Evolutionary conservation across 2,329 filamentous ascomycete species (phyloP).

Genomic region (Penicillium digitatum): DNA sequence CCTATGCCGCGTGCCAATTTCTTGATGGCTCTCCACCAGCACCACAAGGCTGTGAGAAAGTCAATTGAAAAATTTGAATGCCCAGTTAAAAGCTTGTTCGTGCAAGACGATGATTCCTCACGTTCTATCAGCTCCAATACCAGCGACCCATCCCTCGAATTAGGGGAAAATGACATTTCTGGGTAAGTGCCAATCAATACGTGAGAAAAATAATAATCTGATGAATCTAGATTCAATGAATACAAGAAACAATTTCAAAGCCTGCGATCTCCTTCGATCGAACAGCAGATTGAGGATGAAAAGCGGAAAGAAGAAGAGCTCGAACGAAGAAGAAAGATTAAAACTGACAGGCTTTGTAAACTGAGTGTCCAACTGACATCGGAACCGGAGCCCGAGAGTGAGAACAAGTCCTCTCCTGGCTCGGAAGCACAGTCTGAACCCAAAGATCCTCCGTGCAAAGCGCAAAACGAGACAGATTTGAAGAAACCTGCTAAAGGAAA

Average conservation of each 20-base stretch:
- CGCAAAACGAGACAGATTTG: neutral
- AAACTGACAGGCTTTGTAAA: neutral
- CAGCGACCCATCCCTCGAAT: neutral
- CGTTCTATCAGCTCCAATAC: neutral
- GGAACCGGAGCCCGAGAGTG: fast-evolving
- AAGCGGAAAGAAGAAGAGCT: neutral
- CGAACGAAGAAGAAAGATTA: neutral
- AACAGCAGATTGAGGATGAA: neutral
- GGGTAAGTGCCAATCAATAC: neutral
- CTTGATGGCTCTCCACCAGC: neutral
- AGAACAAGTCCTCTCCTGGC: neutral
- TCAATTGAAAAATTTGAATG: neutral
- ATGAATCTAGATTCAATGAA: neutral
- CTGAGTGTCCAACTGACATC: neutral
- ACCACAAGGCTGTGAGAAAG: neutral
- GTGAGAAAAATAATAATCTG: neutral
- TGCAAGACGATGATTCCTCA: neutral
- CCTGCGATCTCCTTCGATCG: neutral
- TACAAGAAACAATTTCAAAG: neutral
- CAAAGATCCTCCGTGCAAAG: neutral
- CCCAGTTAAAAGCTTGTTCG: neutral
- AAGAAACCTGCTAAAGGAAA: neutral
- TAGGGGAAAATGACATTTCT: neutral
- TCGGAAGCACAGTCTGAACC: neutral
- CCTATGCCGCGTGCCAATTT: neutral